Evolutionary conservation across 148 eudicot species (phyloP).

Genomic region (Salicornia ramosissima): DNA sequence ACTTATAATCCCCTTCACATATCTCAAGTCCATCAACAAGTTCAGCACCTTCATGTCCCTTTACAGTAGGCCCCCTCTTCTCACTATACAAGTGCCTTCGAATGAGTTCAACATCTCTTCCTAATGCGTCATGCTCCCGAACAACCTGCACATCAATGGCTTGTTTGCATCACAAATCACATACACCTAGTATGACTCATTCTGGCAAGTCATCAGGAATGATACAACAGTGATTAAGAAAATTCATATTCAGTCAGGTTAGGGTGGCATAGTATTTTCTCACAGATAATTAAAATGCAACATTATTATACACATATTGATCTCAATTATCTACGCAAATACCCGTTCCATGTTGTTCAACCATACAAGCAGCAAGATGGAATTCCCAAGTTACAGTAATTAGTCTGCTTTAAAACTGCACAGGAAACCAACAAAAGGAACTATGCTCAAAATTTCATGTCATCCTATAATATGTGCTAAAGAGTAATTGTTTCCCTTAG

Average conservation of each 20-base stretch:
- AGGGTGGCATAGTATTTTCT: not conserved
- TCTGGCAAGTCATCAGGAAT: not conserved
- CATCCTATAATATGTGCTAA: too few species aligned
- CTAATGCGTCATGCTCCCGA: slow-evolving; percentile 89
- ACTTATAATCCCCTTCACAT: slow-evolving; percentile 66
- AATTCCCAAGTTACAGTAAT: not conserved
- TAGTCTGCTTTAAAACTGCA: not conserved
- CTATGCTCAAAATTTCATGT: too few species aligned
- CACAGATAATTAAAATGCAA: not conserved
- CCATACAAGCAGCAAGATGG: not conserved
- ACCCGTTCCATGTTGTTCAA: not conserved
- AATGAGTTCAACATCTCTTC: slow-evolving; percentile 89
- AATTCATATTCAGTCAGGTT: not conserved
- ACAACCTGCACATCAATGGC: slow-evolving; percentile 54
- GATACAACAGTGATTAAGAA: not conserved
- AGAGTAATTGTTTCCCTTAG: not conserved
- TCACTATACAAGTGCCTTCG: slow-evolving; percentile 65
- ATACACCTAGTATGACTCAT: not conserved
- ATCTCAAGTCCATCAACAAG: slow-evolving; percentile 80
- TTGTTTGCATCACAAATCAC: not conserved
- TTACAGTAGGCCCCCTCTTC: slow-evolving; percentile 60
- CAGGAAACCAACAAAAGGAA: not conserved
- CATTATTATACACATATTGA: not conserved
- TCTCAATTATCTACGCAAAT: not conserved
- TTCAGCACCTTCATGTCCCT: slow-evolving; percentile 70